Evolutionary conservation across 306 rosid species (phyloP).

Genomic region (Prunus armeniaca): DNA sequence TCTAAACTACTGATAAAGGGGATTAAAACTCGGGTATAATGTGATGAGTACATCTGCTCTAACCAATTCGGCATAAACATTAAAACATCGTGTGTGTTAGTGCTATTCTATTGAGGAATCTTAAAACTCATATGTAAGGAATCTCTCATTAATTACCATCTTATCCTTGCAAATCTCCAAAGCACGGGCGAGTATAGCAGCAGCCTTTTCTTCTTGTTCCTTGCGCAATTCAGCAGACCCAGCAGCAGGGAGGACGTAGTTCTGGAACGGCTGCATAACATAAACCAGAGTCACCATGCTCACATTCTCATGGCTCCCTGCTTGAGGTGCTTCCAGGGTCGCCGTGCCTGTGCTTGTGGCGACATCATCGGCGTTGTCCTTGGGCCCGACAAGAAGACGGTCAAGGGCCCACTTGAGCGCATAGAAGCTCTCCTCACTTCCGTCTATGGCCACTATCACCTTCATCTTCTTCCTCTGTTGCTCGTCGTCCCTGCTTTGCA

Average conservation of each 20-base stretch:
- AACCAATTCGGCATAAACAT: no score
- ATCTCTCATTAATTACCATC: conserved; percentile 25
- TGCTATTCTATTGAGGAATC: no score
- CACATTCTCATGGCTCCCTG: neutral
- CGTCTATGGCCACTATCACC: conserved; percentile 71
- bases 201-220: conserved; percentile 51
- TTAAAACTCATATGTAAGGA: neutral
- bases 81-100: no score
- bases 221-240: conserved; percentile 26
- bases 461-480: conserved; percentile 27
- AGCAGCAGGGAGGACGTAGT: neutral
- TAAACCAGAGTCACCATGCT: conserved; percentile 43
- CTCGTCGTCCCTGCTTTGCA: neutral
- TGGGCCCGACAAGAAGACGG: conserved; percentile 18
- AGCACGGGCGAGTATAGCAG: conserved; percentile 46
- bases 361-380: neutral
- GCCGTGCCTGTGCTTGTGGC: neutral
- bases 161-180: conserved; percentile 54
- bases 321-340: neutral
- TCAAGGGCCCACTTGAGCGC: conserved; percentile 63
- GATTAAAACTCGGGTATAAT: rapidly evolving
- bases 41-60: no score
- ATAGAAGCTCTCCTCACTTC: conserved; percentile 57
- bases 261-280: conserved; percentile 41
- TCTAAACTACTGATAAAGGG: rapidly evolving